phyloP scores from a whole-genome alignment of 1,139 yeast genomes.

The Kodamaea arcana region DNA sequence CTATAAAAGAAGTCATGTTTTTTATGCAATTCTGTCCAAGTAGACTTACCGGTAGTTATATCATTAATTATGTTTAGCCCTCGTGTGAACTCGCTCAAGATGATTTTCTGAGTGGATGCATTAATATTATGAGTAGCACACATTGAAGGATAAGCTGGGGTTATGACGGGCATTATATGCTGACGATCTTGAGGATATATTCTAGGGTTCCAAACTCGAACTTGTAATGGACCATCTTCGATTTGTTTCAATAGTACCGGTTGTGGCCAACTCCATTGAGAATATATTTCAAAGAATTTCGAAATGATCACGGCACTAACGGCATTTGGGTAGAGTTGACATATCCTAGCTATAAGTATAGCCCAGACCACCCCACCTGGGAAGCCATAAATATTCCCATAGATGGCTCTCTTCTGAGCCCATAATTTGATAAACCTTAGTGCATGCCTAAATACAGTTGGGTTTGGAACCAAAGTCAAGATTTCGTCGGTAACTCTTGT shows the following conservation, averaged over 20 bases:
- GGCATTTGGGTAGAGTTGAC: conserved; percentile 95
- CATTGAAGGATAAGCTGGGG: conserved; percentile 99
- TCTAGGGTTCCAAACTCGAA: conserved; percentile 94
- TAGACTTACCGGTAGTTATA: conserved; percentile 56
- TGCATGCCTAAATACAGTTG: conserved; percentile 92
- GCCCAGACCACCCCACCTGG: conserved; percentile 99
- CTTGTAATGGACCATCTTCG: conserved; percentile 96
- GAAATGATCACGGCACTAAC: conserved; percentile 89
- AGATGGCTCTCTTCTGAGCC: conserved; percentile 94
- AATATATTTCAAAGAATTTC: conserved; percentile 78
- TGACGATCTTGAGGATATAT: conserved; percentile 81
- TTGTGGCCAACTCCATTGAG: conserved; percentile 98
- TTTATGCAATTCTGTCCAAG: conserved; percentile 72
- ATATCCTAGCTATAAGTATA: conserved; percentile 93
- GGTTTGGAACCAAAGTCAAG: conserved; percentile 82
- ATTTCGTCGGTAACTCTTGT: conserved; percentile 97
- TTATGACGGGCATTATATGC: conserved; percentile 97
- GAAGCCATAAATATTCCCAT: conserved; percentile 92
- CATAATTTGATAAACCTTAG: conserved; percentile 88
- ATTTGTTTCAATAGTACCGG: conserved; percentile 89
- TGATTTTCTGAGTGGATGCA: conserved; percentile 77
- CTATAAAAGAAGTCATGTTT: conserved; percentile 78
- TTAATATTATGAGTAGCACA: conserved; percentile 97
- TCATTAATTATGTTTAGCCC: conserved; percentile 70
- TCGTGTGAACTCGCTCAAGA: conserved; percentile 67